phyloP scores from a whole-genome alignment of 2,329 filamentous ascomycete species.

The Aspergillus quadrilineatus region DNA sequence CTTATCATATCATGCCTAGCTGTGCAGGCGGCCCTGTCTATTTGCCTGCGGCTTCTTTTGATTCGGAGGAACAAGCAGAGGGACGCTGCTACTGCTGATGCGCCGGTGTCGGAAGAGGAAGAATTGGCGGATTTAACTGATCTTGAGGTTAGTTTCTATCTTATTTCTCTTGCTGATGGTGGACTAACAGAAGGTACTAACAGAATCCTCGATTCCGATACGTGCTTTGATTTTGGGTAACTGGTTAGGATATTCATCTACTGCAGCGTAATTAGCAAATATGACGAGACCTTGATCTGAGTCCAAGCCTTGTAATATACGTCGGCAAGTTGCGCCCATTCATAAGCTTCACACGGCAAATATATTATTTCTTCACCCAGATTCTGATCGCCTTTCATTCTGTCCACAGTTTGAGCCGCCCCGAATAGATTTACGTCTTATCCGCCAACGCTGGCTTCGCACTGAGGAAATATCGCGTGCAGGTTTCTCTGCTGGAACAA shows the following conservation, averaged over 20 bases:
- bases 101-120: constrained; percentile 1
- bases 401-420: too few relatives aligned
- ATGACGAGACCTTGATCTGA: too few relatives aligned
- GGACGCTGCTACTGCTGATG: constrained; percentile 13
- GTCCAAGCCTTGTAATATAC: too few relatives aligned
- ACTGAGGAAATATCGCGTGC: too few relatives aligned
- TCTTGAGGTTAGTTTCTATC: constrained; percentile 24
- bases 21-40: constrained; percentile 22
- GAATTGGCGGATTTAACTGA: constrained; percentile 28
- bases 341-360: too few relatives aligned
- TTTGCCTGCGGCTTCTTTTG: constrained; percentile 21
- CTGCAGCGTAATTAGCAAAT: background rate
- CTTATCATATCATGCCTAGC: constrained; percentile 44
- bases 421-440: too few relatives aligned
- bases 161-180: background rate
- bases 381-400: too few relatives aligned
- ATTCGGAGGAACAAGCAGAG: constrained; percentile 21
- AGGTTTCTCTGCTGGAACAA: too few relatives aligned
- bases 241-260: background rate
- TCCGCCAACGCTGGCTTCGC: too few relatives aligned
- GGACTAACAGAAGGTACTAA: background rate
- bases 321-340: too few relatives aligned
- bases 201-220: constrained; percentile 13
- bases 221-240: background rate
- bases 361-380: too few relatives aligned